Base-by-base conservation (phyloP, 148 eudicot species). In the Fagopyrum tataricum region DNA sequence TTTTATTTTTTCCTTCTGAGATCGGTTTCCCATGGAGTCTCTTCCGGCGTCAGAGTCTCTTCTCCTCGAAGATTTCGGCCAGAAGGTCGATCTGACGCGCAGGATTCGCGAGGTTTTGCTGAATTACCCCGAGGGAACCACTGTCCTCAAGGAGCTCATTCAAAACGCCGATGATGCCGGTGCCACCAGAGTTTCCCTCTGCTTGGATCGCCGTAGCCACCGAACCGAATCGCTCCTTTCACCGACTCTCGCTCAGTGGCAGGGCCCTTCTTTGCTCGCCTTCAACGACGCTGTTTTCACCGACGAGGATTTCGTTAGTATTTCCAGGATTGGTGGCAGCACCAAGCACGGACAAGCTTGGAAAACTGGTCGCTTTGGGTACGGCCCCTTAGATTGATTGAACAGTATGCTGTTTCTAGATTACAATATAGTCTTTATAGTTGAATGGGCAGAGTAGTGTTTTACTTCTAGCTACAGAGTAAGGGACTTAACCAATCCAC, bases 311-410 rank as follows among this genome's bases (percentile, higher is more conserved):
- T 95, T 95, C 31, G 87, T 82, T 49, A 95, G 99, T 79, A 95
- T 95, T 79, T 91, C 97, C 0, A 87, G 97, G 61, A 92, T 95
- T 49, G 99, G 99, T 31, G 99, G 96, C 20, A 95, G 99, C 81
- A 75, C 58, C 37, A 95, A 95, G 82, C 89, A 81, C 13, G 84
- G 77, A 47, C 96, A 91, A 70, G 85, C 96, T 15, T 91, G 87
- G 89, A 95, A 95, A 71, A 95, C 99, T 18, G 99, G 99, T 37
- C 96, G 99, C 7, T 95, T 95, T 73, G 99, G 99, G 99, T 95
- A 77, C 23, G 40, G 41, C 37, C 39, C 8, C 24, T 24, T 21
- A 24, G 64, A 58, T 11, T 24, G 20, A 18, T 21, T 56, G 62
- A 20, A 56, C 8, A 56, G 23, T n/a, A 24, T 56, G 26, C 58